Conservation (phyloP, 2,329 filamentous ascomycete species). For the Monosporascus sp. region DNA sequence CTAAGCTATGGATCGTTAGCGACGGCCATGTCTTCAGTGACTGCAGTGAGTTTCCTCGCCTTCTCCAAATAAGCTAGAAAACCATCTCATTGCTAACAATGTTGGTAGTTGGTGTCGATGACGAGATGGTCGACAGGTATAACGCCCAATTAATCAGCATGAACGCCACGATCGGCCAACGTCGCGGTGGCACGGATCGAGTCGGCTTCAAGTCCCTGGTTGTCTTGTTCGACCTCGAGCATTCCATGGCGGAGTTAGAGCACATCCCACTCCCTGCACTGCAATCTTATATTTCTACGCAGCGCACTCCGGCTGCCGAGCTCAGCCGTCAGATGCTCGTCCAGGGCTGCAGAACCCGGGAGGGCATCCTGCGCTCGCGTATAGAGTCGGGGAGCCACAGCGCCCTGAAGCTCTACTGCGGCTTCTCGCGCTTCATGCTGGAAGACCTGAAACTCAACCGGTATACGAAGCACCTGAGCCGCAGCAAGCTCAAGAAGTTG, state of each 20-base stretch:
- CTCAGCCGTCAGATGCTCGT: constrained; percentile 27
- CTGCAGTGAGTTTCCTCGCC: constrained; percentile 25
- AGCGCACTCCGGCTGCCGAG: constrained; percentile 21
- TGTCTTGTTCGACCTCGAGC: constrained; percentile 29
- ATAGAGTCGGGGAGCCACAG: constrained; percentile 24
- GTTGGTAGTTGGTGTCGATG: constrained; percentile 34
- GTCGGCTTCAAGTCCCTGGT: constrained; percentile 24
- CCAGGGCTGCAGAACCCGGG: constrained; percentile 29
- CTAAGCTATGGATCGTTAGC: constrained; percentile 31
- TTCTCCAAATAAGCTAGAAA: neutral
- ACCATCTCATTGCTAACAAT: neutral
- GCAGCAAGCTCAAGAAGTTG: constrained; percentile 24
- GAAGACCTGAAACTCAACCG: constrained; percentile 25
- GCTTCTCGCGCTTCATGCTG: constrained; percentile 55
- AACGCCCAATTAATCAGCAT: constrained; percentile 31
- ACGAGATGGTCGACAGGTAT: constrained; percentile 35
- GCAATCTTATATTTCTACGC: constrained; percentile 26
- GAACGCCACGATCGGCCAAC: constrained; percentile 22
- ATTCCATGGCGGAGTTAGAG: constrained; percentile 29
- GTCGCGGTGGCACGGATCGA: constrained; percentile 16
- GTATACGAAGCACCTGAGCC: constrained; percentile 17
- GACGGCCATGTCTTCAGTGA: constrained; percentile 37
- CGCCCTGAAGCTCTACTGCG: constrained; percentile 47
- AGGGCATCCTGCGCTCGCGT: constrained; percentile 19
- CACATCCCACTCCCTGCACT: constrained; percentile 15